Evolutionary conservation across 2,329 filamentous ascomycete genomes (phyloP), one percentile per base, ranked within the genome.

Genomic region (Pseudogymnoascus sp.): DNA sequence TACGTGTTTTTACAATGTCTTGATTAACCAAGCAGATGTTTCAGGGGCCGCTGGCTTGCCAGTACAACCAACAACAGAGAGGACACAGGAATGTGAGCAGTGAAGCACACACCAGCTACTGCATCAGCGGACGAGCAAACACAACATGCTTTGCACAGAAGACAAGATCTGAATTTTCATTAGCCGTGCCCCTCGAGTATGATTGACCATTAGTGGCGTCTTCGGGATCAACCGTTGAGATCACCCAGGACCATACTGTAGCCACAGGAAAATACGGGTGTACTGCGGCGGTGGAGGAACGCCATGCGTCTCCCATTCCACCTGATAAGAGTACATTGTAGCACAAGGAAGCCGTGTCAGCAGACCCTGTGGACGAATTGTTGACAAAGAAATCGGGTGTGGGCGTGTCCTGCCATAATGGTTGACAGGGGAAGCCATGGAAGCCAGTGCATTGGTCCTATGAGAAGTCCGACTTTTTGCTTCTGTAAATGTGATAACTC

Each of bases 191-290:
- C 48, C 17, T 55, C 48, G 48, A 55, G 29, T 4, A 33, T 33
- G 12, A 13, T 21, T 8, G 21, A 55, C 29, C n/a, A 33, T 29
- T 33, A 33, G 48, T 55, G 48, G 48, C 48, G 27, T 33, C 15
- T 21, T 17, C 29, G 29, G 48, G 48, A 55, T 55, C 48, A 55
- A 55, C 29, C n/a, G 29, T 55, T 55, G 27, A 55, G 48, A 55
- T 55, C 48, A 55, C 48, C 48, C 48, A 33, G 48, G 33, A 33
- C 10, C 15, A 9, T 21, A 55, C 29, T 33, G 48, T 29, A 55
- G n/a, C 29, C 29, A 31, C 44, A 17, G 48, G 27, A 3, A n/a
- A 55, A 33, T 33, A 55, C 48, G 48, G 48, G n/a, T 35, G 48
- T 55, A 21, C 48, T 55, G 9, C 29, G 29, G 48, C 33, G 21